Evolutionary conservation across 163 green algal genomes (phyloP).

Genomic region (Smithsoniella earleae): DNA sequence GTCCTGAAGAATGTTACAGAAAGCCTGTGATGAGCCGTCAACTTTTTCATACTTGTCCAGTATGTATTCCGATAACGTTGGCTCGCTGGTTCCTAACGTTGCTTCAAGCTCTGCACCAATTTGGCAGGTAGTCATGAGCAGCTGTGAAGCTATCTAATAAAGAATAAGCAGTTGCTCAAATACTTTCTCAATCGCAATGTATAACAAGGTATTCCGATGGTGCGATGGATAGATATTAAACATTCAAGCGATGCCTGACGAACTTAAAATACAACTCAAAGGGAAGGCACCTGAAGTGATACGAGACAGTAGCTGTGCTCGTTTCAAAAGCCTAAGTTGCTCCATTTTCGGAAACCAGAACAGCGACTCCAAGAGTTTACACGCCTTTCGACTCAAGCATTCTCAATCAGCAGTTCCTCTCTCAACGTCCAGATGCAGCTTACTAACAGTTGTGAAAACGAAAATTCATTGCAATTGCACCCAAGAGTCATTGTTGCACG

Average conservation of each 20-base stretch:
- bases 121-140: neutral
- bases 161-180: neutral
- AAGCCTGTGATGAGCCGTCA: neutral
- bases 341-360: conserved; percentile 6
- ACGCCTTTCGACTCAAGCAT: no score
- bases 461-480: neutral
- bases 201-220: neutral
- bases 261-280: neutral
- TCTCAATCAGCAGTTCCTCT: no score
- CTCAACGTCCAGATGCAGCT: neutral
- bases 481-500: neutral
- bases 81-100: conserved; percentile 15
- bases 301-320: conserved; percentile 21
- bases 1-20: neutral
- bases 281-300: conserved; percentile 18
- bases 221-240: no score
- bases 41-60: conserved; percentile 15
- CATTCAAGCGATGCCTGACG: no score
- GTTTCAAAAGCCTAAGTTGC: conserved; percentile 7
- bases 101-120: conserved; percentile 3
- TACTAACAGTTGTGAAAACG: neutral
- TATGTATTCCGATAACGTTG: conserved; percentile 22
- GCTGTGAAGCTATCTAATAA: neutral
- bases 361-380: neutral
- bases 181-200: neutral